Evolutionary conservation across 306 rosid genomes (phyloP).

Genomic region (Cucurbita moschata): DNA sequence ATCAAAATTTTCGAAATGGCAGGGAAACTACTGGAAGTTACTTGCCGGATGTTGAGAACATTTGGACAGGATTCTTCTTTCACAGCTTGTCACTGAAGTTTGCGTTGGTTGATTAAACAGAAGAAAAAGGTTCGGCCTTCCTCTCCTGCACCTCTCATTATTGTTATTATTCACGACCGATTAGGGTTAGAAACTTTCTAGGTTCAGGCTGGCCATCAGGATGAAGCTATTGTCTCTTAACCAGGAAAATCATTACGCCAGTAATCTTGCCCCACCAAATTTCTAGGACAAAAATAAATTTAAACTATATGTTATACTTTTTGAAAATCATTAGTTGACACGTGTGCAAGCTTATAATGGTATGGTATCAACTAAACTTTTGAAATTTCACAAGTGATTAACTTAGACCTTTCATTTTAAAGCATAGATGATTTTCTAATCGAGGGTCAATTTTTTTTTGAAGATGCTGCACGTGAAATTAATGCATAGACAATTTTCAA

Average conservation of each 20-base stretch:
- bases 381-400: too few species aligned
- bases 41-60: constrained; percentile 1
- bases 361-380: too few species aligned
- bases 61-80: constrained; percentile 2
- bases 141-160: background rate
- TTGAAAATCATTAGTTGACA: too few species aligned
- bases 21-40: constrained; percentile 2
- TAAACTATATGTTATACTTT: too few species aligned
- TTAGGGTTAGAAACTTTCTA: background rate
- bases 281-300: too few species aligned
- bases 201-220: background rate
- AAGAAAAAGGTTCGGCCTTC: background rate
- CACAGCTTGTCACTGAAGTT: constrained; percentile 1
- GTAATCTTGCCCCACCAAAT: too few species aligned
- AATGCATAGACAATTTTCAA: too few species aligned
- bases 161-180: background rate
- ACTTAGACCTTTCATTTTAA: too few species aligned
- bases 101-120: background rate
- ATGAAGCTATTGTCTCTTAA: background rate
- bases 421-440: too few species aligned
- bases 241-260: background rate
- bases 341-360: too few species aligned
- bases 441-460: too few species aligned
- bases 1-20: background rate
- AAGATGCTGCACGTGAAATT: too few species aligned